Evolutionary conservation across 352 stramenopile species (phyloP).

Genomic region (Globisporangium sylvaticum): DNA sequence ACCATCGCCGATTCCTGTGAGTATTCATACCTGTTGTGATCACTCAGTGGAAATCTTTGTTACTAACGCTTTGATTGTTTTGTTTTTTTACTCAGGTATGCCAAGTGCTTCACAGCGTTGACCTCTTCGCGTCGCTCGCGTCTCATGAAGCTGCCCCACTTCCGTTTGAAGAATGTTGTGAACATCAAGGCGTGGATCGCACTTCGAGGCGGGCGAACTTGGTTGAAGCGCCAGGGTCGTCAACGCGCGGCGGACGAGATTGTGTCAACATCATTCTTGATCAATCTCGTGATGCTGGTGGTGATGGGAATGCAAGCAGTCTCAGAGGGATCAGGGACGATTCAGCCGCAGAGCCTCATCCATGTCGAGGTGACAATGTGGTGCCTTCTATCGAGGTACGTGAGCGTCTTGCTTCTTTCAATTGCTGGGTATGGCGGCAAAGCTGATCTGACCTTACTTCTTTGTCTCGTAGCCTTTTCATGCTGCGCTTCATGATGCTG

Average conservation of each 20-base stretch:
- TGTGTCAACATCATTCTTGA: constrained; percentile 86
- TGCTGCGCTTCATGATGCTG: constrained; percentile 90
- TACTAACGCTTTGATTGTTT: not conserved
- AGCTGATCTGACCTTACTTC: constrained; percentile 1
- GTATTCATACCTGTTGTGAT: not conserved
- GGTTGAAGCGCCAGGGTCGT: constrained; percentile 81
- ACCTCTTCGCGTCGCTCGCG: constrained; percentile 81
- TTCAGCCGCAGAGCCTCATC: constrained; percentile 57
- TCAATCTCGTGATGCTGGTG: constrained; percentile 81
- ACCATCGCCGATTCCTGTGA: constrained; percentile 80
- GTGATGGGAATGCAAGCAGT: constrained; percentile 85
- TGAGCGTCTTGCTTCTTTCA: constrained; percentile 3
- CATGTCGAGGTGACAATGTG: constrained; percentile 86
- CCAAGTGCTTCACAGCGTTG: constrained; percentile 88
- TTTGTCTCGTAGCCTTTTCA: constrained; percentile 62
- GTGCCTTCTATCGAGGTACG: constrained; percentile 78
- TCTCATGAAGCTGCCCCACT: constrained; percentile 83
- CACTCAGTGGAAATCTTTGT: not conserved
- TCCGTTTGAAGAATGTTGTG: constrained; percentile 88
- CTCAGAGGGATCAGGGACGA: constrained; percentile 48
- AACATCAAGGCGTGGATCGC: constrained; percentile 91
- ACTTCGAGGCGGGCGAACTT: constrained; percentile 79
- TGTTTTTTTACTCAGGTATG: constrained; percentile 38
- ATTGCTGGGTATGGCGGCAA: not conserved
- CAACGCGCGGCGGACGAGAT: constrained; percentile 87